Evolutionary conservation across 129 eudicot genomes (phyloP), one percentile per base, ranked within the genome.

Genomic region (Scalesia atractyloides): DNA sequence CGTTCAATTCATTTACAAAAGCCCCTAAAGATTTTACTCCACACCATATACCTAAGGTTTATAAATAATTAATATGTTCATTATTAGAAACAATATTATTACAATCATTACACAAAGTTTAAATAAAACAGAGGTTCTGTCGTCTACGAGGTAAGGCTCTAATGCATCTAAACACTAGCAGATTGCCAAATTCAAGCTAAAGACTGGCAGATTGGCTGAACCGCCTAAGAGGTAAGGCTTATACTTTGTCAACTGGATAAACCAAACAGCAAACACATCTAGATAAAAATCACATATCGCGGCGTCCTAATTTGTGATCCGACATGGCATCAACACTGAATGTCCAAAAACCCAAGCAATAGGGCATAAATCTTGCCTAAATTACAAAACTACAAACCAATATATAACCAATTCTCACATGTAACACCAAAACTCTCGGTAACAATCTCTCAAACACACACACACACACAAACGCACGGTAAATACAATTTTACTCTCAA

Each of bases 391-490:
- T 65, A 52, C 73, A 41, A 64, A 77, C 73, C 70, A 63, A 41
- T 46, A 68, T 69, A 68, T 66, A 82, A 10, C 48, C 48, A 79
- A 59, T 72, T 62, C 48, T 80, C 68, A 79, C 65, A 53, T 17
- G 26, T 53, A 69, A 30, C 69, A 64, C 72, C 86, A 77, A 69
- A 77, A 84, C 74, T 70, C 82, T 68, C 82, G 7, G 68, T 41
- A 71, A 78, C 82, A 85, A 80, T 49, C 81, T 68, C 73, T 73
- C 70, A 82, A 76, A 69, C 73, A 75, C 58, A 76, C 63, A 75
- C 58, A 76, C 63, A 59, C 76, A 62, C 46, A 75, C 75, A 84
- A 19, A 84, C 34, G 48, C 76, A 62, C 46, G 73, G 78, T 62
- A 75, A 82, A 82, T 82, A 76, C 82, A 72, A 54, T 70, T 64